Percentiles rank a stretch among this genome's conserved stretches.
Evolutionary conservation across 768 basidiomycete genomes (phyloP).

Genomic region (Mycena galericulata): DNA sequence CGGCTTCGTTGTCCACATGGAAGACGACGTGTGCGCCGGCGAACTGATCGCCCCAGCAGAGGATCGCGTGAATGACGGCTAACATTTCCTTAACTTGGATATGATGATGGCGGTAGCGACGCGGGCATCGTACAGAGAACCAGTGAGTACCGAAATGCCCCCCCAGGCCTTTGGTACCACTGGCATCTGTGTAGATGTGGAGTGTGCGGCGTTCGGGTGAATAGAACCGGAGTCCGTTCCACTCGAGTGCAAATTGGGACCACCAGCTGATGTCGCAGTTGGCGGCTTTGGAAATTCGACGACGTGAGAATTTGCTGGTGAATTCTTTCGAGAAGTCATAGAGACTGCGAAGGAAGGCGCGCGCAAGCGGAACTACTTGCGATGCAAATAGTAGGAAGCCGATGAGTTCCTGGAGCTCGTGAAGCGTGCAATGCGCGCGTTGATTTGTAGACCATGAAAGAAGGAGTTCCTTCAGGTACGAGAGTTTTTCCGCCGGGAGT

Average conservation of each 20-base stretch:
- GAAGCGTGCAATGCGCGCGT: constrained; percentile 5
- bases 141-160: constrained; percentile 36
- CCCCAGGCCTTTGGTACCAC: constrained; percentile 37
- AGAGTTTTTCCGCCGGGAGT: constrained; percentile 18
- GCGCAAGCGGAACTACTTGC: constrained; percentile 27
- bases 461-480: constrained; percentile 18
- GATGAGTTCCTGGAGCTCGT: constrained; percentile 27
- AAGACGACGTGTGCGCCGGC: no score
- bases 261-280: constrained; percentile 42
- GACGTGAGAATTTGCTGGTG: constrained; percentile 22
- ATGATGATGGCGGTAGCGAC: constrained; percentile 39
- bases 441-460: neutral
- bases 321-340: constrained; percentile 26
- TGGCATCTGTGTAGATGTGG: constrained; percentile 43
- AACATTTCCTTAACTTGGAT: constrained; percentile 33
- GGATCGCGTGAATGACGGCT: constrained; percentile 5
- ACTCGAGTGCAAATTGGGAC: constrained; percentile 14
- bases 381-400: constrained; percentile 34
- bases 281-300: constrained; percentile 35
- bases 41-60: neutral
- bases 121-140: constrained; percentile 39
- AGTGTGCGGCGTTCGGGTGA: constrained; percentile 14
- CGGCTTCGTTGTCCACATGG: no score
- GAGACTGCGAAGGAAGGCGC: constrained; percentile 22
- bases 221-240: constrained; percentile 34